Base-by-base conservation (phyloP, 2,329 filamentous ascomycete genomes). In the Tolypocladium endophyticum region DNA sequence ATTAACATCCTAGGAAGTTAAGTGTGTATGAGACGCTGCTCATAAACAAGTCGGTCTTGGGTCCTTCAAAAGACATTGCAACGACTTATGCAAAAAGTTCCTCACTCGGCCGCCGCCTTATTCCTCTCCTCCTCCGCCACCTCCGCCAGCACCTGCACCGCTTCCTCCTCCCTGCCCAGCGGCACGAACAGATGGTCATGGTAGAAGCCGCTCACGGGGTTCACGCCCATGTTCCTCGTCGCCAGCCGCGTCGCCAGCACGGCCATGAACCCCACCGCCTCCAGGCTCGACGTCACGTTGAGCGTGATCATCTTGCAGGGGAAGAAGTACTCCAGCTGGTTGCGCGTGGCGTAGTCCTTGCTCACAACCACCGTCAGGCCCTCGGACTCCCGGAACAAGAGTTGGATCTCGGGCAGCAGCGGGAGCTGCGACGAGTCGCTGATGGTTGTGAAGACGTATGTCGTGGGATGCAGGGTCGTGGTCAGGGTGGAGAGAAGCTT, bases 101-200 rank as follows among this genome's bases (percentile, higher is more conserved):
- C 39, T n/a, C 16, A 43, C 7, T n/a, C 9, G 14, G 20, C n/a
- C 9, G 20, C 20, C 7, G 12, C 4, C 6, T n/a, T 23, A 9
- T 9, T 23, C 41, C 20, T 45, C 8, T 66, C 67, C 60, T 72
- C 70, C 12, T 61, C 58, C 0, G 71, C 71, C 53, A 76, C 33
- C 12, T 59, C 59, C 1, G 62, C 43, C 59, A 80, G 60, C 28
- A 71, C 69, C 33, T 65, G 62, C 57, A 79, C 60, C 0, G 78
- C 76, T 59, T 76, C 73, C 3, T 73, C 68, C 60, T 78, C 81
- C 52, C 69, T 73, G 0, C 73, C 79, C 28, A 71, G 65, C 0
- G 78, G 78, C n/a, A 82, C 75, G 64, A 80, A 81, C 9, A 82
- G 60, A 66, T 83, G 79, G 64, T 84, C 81, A 64, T 83, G 80